These are phyloP conservation scores for Pseudoturritis turrita DNA, from an alignment of 345 rosid genomes.

Conservation along the genomic window DNA sequence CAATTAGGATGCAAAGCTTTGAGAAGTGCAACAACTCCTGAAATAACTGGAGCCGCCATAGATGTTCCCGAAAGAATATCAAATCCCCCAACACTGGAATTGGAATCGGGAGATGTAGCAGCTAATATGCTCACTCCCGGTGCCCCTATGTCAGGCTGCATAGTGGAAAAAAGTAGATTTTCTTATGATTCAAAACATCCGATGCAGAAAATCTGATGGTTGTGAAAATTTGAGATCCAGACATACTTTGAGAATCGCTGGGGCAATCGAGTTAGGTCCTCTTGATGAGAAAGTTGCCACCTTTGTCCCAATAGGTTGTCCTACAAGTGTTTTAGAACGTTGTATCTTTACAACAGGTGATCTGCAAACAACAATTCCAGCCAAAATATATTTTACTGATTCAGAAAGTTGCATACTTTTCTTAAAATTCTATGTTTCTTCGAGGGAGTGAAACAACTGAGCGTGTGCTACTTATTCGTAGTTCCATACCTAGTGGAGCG, in stretches of 20 bases:
- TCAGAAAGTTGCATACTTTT: conserved; percentile 30
- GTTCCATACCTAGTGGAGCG: conserved; percentile 33
- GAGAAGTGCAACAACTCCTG: conserved; percentile 40
- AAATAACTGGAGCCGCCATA: conserved; percentile 36
- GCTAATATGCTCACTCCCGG: conserved; percentile 44
- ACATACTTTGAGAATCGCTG: conserved; percentile 25
- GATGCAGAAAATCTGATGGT: not conserved
- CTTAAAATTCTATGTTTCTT: not conserved
- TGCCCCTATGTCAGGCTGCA: conserved; percentile 42
- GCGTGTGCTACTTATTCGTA: not conserved
- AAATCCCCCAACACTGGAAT: conserved; percentile 1
- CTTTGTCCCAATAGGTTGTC: conserved; percentile 22
- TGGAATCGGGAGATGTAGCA: conserved; percentile 27
- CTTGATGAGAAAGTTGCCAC: conserved; percentile 35
- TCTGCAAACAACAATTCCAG: not conserved
- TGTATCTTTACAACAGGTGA: conserved; percentile 23
- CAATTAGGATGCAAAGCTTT: conserved; percentile 38
- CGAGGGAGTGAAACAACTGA: not conserved
- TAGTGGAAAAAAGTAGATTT: not conserved
- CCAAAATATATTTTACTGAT: not conserved
- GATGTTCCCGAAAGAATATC: conserved; percentile 35
- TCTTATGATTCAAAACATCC: not conserved
- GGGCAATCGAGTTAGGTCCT: conserved; percentile 43
- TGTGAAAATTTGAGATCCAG: not conserved
- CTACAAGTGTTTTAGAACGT: conserved; percentile 9